A percentile compares a stretch with the other conserved stretches of the same genome.
Conservation (phyloP, 257 asterid species). For the Plantago major region DNA sequence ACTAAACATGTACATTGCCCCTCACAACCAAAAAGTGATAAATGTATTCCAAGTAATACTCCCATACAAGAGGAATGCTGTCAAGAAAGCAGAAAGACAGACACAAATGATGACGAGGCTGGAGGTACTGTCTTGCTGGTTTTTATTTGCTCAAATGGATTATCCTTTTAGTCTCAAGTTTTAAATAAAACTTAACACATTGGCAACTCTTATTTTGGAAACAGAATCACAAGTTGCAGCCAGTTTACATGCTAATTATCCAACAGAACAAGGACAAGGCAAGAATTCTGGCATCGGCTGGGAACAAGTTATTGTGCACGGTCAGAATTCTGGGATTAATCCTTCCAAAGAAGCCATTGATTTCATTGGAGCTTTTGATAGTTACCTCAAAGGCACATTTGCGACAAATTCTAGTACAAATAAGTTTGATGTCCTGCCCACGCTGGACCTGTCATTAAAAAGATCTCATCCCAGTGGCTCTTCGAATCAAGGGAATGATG, state of each 20-base stretch:
- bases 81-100: slow-evolving; percentile 23
- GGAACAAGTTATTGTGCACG: slow-evolving; percentile 23
- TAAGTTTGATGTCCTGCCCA: slow-evolving; percentile 46
- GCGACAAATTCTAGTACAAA: slow-evolving; percentile 32
- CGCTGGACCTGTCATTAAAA: slow-evolving; percentile 70
- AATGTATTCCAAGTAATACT: slow-evolving; percentile 26
- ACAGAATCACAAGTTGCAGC: slow-evolving; percentile 30
- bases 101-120: slow-evolving; percentile 24
- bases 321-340: slow-evolving; percentile 27
- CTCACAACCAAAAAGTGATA: slow-evolving; percentile 29
- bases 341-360: slow-evolving; percentile 67
- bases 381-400: slow-evolving; percentile 35
- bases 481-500: slow-evolving; percentile 45
- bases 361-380: slow-evolving; percentile 77
- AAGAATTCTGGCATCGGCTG: slow-evolving; percentile 18
- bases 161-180: slow-evolving; percentile 5
- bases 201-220: slow-evolving; percentile 3
- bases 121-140: slow-evolving; percentile 29
- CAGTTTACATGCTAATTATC: slow-evolving; percentile 17
- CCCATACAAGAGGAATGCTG: slow-evolving; percentile 30
- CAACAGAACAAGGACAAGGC: slow-evolving; percentile 29
- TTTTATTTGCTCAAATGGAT: background rate
- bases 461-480: slow-evolving; percentile 50
- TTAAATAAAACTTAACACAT: slow-evolving; percentile 14
- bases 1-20: slow-evolving; percentile 24